Conservation (phyloP, 2,329 filamentous ascomycete genomes). For the Talaromyces albobiverticillius region DNA sequence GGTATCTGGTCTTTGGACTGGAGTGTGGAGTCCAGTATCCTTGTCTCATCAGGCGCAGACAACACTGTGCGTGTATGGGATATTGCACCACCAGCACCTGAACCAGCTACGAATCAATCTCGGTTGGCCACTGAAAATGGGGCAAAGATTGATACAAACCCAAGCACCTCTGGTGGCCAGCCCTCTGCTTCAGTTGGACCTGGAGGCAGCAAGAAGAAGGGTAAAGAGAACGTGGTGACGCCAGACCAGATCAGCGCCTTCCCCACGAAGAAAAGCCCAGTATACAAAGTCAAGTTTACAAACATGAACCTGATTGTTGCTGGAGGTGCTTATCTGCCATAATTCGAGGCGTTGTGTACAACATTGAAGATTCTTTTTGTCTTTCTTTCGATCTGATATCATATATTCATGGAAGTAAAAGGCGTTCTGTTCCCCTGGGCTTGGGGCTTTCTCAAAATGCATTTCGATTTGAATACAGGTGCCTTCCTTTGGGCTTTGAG, state of each 20-base stretch:
- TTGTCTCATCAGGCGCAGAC: constrained; percentile 88
- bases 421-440: neutral
- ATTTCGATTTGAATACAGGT: neutral
- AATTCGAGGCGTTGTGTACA: neutral
- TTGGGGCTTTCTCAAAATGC: neutral
- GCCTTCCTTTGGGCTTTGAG: neutral
- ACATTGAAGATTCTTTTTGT: neutral
- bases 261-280: constrained; percentile 91
- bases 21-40: constrained; percentile 85
- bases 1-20: constrained; percentile 93
- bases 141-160: constrained; percentile 52
- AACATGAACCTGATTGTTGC: constrained; percentile 92
- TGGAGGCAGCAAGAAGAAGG: constrained; percentile 62
- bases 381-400: neutral
- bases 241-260: constrained; percentile 94
- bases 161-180: constrained; percentile 42
- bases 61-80: constrained; percentile 95
- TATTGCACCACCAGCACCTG: constrained; percentile 68
- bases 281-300: constrained; percentile 90
- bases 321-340: constrained; percentile 66
- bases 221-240: constrained; percentile 84
- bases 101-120: constrained; percentile 55
- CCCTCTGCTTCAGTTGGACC: constrained; percentile 46
- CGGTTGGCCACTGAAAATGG: constrained; percentile 51
- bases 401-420: neutral